phyloP scores from a whole-genome alignment of 2,329 filamentous ascomycete species.

The Penicillium expansum region DNA sequence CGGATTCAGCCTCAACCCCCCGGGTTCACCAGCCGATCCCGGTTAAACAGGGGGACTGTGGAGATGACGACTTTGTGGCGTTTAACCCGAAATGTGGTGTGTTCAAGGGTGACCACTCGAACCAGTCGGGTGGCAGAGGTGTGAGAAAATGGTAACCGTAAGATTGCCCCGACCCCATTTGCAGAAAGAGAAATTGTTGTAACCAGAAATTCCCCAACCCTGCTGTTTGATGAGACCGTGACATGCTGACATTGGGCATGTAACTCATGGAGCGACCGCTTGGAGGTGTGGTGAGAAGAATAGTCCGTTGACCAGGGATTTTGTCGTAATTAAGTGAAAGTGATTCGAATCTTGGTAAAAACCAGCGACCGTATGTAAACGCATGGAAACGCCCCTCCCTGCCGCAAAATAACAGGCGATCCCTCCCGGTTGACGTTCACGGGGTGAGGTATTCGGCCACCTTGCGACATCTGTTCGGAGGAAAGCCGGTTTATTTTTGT shows the following conservation, averaged over 20 bases:
- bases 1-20: constrained; percentile 7
- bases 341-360: constrained; percentile 3
- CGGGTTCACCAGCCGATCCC: constrained; percentile 6
- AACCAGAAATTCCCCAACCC: neutral
- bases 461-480: constrained; percentile 8
- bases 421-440: constrained; percentile 15
- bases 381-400: constrained; percentile 3
- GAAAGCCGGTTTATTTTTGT: constrained; percentile 33
- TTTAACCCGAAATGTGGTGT: constrained; percentile 1
- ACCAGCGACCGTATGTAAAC: constrained; percentile 1
- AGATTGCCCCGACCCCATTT: constrained; percentile 1
- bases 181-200: neutral
- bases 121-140: constrained; percentile 21
- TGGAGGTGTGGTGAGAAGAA: constrained; percentile 2
- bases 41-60: constrained; percentile 12
- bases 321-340: constrained; percentile 7
- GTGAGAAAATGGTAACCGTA: constrained; percentile 15
- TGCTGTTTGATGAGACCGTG: constrained; percentile 2
- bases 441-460: constrained; percentile 15
- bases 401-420: neutral
- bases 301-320: neutral
- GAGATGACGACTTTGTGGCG: constrained; percentile 15
- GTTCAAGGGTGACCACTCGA: constrained; percentile 17
- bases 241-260: constrained; percentile 4
- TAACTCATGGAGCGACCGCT: neutral